Conservation (phyloP, 495 filamentous ascomycete genomes). For the Hapsidospora chrysogenum region DNA sequence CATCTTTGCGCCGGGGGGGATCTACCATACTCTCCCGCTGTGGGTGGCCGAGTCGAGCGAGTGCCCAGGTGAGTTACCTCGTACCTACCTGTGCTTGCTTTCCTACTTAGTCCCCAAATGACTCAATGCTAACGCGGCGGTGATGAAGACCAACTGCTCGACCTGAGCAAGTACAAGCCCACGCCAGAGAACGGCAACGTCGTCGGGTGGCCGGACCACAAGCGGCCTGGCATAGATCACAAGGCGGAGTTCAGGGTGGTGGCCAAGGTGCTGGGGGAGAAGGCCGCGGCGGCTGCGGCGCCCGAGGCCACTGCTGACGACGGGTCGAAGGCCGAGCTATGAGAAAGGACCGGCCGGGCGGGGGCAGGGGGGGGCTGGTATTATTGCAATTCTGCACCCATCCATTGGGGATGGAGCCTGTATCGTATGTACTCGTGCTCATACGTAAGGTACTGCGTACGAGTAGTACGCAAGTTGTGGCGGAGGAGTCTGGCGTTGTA, state of each 20-base stretch:
- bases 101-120: background rate
- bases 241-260: slow-evolving; percentile 1
- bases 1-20: slow-evolving; percentile 17
- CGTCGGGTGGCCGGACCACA: slow-evolving; percentile 14
- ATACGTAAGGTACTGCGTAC: too few species aligned
- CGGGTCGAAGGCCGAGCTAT: too few species aligned
- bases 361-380: too few species aligned
- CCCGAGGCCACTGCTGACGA: too few species aligned
- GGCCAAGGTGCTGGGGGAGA: background rate
- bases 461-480: too few species aligned
- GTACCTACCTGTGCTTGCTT: background rate
- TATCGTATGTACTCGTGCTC: too few species aligned
- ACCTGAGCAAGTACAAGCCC: slow-evolving; percentile 13
- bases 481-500: too few species aligned
- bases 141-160: slow-evolving; percentile 12
- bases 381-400: too few species aligned
- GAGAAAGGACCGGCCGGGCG: too few species aligned
- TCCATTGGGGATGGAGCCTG: too few species aligned
- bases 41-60: slow-evolving; percentile 16
- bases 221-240: slow-evolving; percentile 5
- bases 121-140: too few species aligned
- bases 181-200: slow-evolving; percentile 11
- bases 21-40: slow-evolving; percentile 15
- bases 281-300: slow-evolving; percentile 8
- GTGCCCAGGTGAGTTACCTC: slow-evolving; percentile 12